Base-by-base conservation (phyloP, 148 eudicot species). In the Persicaria maculosa region DNA sequence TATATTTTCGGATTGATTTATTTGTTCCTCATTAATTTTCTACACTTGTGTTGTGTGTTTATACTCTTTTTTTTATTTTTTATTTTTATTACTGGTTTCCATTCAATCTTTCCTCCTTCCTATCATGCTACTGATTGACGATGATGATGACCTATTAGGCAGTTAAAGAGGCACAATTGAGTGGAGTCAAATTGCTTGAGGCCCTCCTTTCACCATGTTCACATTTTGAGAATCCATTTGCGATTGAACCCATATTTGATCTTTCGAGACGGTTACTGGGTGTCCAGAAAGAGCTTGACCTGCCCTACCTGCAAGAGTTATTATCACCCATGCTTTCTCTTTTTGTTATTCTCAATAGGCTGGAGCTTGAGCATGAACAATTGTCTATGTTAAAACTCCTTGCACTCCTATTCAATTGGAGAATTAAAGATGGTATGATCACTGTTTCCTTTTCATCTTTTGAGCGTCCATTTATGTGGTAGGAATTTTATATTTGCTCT, bases 311-410 rank as follows among this genome's bases (percentile, higher is more conserved):
- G 61, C 86, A 88, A 47, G 90, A 91, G 79, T 44, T 86, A 43
- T 84, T 79, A 9, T 75, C 87, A 53, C 77, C 85, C 45, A 73
- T 84, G 70, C 71, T 83, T 67, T 86, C 92, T 46, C 81, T 96
- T 80, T 84, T 90, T 75, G 54, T 83, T 50, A 77, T 74, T 47
- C 89, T 92, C 40, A 72, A 77, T 70, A 88, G 79, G 73, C 78
- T 88, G 44, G 93, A 96, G 79, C 77, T 88, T 76, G 99, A 92
- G 76, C 97, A 92, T 78, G 92, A 92, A 79, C 89, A 88, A 75
- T 80, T 84, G 53, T 85, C 80, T 67, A 64, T 89, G 61, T 75
- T 92, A 71, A 86, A 84, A 50, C 77, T 96, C 78, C 83, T 92
- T 54, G 54, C 76, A 52, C 83, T 83, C 70, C 80, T 92, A 62